phyloP scores from a whole-genome alignment of 345 rosid genomes.

The Leavenworthia alabamica region DNA sequence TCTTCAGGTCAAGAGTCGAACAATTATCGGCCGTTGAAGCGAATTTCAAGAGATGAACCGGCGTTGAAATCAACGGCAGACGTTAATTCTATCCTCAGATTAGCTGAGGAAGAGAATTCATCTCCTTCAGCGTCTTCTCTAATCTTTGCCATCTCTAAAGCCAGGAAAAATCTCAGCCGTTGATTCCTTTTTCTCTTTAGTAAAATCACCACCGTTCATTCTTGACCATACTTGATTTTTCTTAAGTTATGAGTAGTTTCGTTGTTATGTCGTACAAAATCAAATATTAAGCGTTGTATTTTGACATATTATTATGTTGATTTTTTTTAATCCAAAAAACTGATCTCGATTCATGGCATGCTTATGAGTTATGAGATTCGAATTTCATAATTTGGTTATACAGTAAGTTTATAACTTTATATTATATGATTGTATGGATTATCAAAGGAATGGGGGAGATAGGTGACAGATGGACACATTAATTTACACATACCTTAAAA shows the following conservation, averaged over 20 bases:
- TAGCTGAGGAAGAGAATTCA: constrained; percentile 1
- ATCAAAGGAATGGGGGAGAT: constrained; percentile 7
- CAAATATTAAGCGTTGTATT: not conserved
- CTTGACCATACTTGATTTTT: constrained; percentile 15
- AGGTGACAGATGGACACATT: constrained; percentile 8
- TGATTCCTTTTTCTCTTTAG: constrained; percentile 5
- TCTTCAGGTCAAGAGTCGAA: constrained; percentile 39
- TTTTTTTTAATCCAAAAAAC: not conserved
- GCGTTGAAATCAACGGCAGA: constrained; percentile 39
- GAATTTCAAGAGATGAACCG: constrained; percentile 4
- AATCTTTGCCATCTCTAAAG: constrained; percentile 24
- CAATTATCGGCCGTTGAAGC: constrained; percentile 23
- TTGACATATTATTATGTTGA: not conserved
- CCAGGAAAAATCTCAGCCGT: constrained; percentile 39
- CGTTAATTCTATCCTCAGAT: constrained; percentile 30
- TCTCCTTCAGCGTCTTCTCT: constrained; percentile 23
- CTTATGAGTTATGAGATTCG: not conserved
- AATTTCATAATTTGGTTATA: not conserved
- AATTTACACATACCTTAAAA: not conserved
- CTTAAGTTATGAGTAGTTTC: constrained; percentile 12
- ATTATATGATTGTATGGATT: not conserved
- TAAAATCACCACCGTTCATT: constrained; percentile 1
- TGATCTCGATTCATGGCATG: not conserved
- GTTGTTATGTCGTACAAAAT: constrained; percentile 7
- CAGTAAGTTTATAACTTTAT: not conserved